A percentile compares a stretch with the other conserved stretches of the same genome.
phyloP scores from a whole-genome alignment of 306 rosid species.

The Quercus wislizeni region DNA sequence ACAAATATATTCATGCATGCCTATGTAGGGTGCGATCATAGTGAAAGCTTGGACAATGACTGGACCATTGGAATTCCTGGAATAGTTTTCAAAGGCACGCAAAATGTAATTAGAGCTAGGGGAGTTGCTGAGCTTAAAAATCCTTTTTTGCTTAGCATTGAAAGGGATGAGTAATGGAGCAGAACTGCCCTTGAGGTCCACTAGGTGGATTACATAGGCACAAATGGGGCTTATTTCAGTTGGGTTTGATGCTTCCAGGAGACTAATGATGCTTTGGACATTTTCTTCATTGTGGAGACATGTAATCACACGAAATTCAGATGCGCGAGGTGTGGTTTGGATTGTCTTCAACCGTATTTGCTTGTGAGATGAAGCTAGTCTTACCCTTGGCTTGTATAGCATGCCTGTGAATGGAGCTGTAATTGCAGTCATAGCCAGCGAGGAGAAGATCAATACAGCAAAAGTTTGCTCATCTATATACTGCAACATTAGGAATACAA shows the following conservation, averaged over 20 bases:
- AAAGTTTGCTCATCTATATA: slow-evolving; percentile 16
- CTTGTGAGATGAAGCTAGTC: not conserved
- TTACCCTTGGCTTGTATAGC: slow-evolving; percentile 6
- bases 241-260: slow-evolving; percentile 49
- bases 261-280: slow-evolving; percentile 34
- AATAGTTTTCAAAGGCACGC: slow-evolving; percentile 56
- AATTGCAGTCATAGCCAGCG: slow-evolving; percentile 15
- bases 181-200: slow-evolving; percentile 44
- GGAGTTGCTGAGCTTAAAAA: slow-evolving; percentile 12
- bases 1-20: slow-evolving; percentile 47
- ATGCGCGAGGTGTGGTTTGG: slow-evolving; percentile 14
- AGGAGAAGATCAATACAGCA: slow-evolving; percentile 23
- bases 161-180: slow-evolving; percentile 46
- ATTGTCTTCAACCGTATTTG: slow-evolving; percentile 4
- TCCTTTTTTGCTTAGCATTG: slow-evolving; percentile 5
- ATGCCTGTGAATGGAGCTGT: slow-evolving; percentile 17
- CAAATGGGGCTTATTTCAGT: slow-evolving; percentile 29
- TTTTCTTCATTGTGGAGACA: slow-evolving; percentile 47
- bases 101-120: slow-evolving; percentile 36
- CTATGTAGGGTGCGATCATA: slow-evolving; percentile 48
- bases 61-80: slow-evolving; percentile 29
- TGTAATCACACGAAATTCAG: slow-evolving; percentile 31
- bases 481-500: slow-evolving; percentile 21
- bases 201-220: slow-evolving; percentile 34
- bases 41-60: slow-evolving; percentile 29